Evolutionary conservation across 495 filamentous ascomycete species (phyloP).

Genomic region (Trichoderma reesei): DNA sequence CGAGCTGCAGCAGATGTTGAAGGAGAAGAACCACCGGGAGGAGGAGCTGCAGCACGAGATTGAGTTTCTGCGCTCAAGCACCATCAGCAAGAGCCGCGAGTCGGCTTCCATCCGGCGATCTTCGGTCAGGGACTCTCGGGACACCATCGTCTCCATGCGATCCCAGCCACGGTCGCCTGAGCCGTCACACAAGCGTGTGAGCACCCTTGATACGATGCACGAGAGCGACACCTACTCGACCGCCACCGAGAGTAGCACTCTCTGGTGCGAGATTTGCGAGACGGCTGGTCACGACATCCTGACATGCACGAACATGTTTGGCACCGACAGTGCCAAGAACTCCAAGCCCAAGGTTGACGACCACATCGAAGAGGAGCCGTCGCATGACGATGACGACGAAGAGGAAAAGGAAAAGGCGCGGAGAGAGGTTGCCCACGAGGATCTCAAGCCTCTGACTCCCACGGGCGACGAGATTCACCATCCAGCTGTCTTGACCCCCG

Average conservation of each 20-base stretch:
- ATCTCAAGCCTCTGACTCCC: constrained; percentile 33
- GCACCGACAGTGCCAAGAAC: constrained; percentile 19
- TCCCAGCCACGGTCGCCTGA: constrained; percentile 29
- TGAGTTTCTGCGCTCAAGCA: constrained; percentile 48
- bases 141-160: constrained; percentile 43
- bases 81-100: constrained; percentile 26
- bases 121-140: constrained; percentile 49
- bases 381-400: constrained; percentile 14
- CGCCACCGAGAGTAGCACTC: constrained; percentile 56
- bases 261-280: constrained; percentile 97
- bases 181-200: constrained; percentile 32
- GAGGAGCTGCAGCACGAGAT: constrained; percentile 87
- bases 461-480: constrained; percentile 28
- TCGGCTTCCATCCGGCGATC: constrained; percentile 44
- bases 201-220: constrained; percentile 48
- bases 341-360: not conserved
- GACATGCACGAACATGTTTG: constrained; percentile 84
- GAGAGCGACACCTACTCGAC: constrained; percentile 68
- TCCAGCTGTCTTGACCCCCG: constrained; percentile 42
- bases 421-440: constrained; percentile 34
- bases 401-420: constrained; percentile 21
- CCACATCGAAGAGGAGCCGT: constrained; percentile 7
- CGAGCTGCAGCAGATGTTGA: constrained; percentile 60
- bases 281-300: constrained; percentile 88
- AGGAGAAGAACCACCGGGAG: constrained; percentile 64